Evolutionary conservation across 2,329 filamentous ascomycete species (phyloP), one percentile per base, ranked within the genome.

Genomic region (Aspergillus latus): DNA sequence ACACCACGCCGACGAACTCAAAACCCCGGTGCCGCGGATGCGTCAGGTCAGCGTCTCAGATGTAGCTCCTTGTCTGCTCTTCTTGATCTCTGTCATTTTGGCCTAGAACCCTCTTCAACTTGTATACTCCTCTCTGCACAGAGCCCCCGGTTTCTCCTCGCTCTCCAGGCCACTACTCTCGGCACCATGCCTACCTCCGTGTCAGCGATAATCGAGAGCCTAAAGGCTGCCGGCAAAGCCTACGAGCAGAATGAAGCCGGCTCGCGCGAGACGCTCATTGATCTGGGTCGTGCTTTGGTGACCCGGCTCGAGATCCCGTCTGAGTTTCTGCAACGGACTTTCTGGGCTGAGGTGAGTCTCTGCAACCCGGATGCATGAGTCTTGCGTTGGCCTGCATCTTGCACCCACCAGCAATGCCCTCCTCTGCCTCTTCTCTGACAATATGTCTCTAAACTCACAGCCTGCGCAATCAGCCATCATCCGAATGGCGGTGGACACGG

Each of bases 261-360:
- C 6, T 66, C 73, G 7, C 66, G 73, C 11, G 74, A 77, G 54
- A 54, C 65, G 42, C 67, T 76, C 3, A 68, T 77, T 34, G 69
- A 72, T 9, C 66, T 73, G 39, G 66, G 73, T 16, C 65, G 70
- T 15, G 66, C 69, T 5, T 61, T 76, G 15, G 66, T 74, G 46
- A 64, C 72, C 1, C 62, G 63, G 4, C 57, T 76, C 10, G 72
- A 75, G 49, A 68, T 75, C 10, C 74, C 75, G 0, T 74, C 72
- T 53, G 74, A 77, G 52, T 66, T 65, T 39, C 28, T 67, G 7
- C 64, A 66, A 43, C 64, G 64, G 15, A 76, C 67, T 43, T 72
- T 72, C 39, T 76, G 73, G 74, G 74, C 74, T 13, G 71, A 76
- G 65, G 74, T 76, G 46, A 30, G 54, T 37, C 11, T 9, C 34